These are phyloP conservation scores for Elasticomyces elasticus DNA, from an alignment of 495 filamentous ascomycete species.

Conservation along the genomic window DNA sequence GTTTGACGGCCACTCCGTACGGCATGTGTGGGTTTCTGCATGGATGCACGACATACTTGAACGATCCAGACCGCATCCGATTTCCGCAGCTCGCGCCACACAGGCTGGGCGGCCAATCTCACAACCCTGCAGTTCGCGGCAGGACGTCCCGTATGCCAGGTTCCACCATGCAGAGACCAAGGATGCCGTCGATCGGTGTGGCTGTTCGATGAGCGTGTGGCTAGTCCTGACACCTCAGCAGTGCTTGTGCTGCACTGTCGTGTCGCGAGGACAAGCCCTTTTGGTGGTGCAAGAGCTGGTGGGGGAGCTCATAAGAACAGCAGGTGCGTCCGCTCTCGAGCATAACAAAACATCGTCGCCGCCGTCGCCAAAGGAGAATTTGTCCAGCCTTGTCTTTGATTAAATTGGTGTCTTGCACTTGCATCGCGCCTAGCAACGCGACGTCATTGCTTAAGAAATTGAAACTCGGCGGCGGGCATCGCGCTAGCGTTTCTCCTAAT, in stretches of 20 bases:
- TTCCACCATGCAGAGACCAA: too few relatives aligned
- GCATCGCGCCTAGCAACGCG: too few relatives aligned
- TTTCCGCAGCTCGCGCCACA: neutral
- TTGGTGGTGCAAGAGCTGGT: neutral
- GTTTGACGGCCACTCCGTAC: neutral
- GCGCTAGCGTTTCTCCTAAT: too few relatives aligned
- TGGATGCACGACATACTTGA: neutral
- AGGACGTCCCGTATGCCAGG: too few relatives aligned
- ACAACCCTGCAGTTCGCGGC: neutral
- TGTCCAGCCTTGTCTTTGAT: too few relatives aligned
- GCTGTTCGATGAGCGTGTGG: neutral
- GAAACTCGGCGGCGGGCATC: too few relatives aligned
- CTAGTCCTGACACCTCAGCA: neutral
- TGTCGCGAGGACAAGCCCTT: neutral
- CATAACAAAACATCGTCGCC: too few relatives aligned
- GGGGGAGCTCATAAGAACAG: neutral
- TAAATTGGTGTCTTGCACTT: too few relatives aligned
- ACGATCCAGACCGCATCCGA: neutral
- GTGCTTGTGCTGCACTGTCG: neutral
- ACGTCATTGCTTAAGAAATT: too few relatives aligned
- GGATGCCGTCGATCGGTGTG: neutral
- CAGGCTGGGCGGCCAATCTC: neutral
- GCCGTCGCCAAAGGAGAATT: too few relatives aligned
- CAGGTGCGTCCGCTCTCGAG: neutral
- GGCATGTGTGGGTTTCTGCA: neutral